Conservation (phyloP, 768 basidiomycete species). For the Leucocoprinus leucothites region DNA sequence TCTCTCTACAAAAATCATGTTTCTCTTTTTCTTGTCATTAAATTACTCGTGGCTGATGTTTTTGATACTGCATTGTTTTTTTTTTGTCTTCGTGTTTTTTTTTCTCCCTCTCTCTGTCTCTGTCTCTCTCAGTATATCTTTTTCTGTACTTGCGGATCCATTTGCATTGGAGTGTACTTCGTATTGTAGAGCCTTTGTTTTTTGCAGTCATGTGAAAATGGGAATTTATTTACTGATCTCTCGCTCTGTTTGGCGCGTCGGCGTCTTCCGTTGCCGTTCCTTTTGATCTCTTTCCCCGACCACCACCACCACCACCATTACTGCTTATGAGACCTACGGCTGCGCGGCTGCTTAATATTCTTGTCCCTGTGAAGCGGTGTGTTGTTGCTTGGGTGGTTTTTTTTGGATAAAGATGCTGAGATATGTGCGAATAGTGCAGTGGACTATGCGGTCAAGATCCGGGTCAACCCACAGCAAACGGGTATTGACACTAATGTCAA, state of each 20-base stretch:
- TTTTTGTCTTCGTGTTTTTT: not conserved
- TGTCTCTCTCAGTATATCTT: too few species aligned
- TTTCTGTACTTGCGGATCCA: too few species aligned
- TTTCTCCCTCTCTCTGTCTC: too few species aligned
- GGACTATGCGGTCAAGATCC: conserved; percentile 98
- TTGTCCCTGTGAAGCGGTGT: conserved; percentile 92
- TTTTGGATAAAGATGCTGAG: not conserved
- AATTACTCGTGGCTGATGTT: not conserved
- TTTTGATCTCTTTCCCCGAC: not conserved
- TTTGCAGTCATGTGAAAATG: conserved; percentile 4
- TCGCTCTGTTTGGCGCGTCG: too few species aligned
- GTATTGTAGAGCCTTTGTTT: not conserved
- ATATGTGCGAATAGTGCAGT: conserved; percentile 60
- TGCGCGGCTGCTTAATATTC: conserved; percentile 74
- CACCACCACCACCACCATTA: conserved; percentile 1
- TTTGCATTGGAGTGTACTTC: not conserved
- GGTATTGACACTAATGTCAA: conserved; percentile 97
- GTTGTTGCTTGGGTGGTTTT: conserved; percentile 9
- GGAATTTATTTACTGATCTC: not conserved
- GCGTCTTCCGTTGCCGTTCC: not conserved
- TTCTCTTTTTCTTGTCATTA: not conserved
- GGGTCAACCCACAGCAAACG: conserved; percentile 92
- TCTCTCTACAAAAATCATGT: not conserved
- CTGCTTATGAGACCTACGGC: conserved; percentile 81
- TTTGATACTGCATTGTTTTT: not conserved